Conservation (phyloP, 2,329 filamentous ascomycete species). For the Rutstroemia sydowiana region DNA sequence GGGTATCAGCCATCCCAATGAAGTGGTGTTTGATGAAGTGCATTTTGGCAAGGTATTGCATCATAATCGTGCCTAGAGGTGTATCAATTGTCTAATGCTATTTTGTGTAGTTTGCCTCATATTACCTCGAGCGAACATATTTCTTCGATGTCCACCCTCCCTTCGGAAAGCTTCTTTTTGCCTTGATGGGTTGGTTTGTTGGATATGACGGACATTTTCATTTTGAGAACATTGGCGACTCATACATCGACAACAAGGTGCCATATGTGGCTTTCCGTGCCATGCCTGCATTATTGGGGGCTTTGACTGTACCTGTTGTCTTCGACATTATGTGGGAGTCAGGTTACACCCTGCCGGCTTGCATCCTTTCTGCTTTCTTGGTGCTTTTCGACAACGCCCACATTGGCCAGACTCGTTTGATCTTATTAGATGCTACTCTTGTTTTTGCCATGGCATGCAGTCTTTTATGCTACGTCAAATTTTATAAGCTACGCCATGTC, state of each 20-base stretch:
- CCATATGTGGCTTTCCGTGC: conserved; percentile 95
- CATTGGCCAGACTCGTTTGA: conserved; percentile 90
- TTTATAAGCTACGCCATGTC: conserved; percentile 89
- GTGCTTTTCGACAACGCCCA: conserved; percentile 96
- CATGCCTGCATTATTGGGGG: conserved; percentile 84
- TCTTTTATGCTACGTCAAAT: conserved; percentile 88
- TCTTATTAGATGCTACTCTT: conserved; percentile 87
- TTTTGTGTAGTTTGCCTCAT: conserved; percentile 58
- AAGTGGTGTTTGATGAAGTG: conserved; percentile 98
- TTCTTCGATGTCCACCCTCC: conserved; percentile 99
- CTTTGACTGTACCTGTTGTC: conserved; percentile 85
- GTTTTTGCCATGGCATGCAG: conserved; percentile 96
- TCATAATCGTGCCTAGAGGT: neutral
- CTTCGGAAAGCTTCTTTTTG: conserved; percentile 96
- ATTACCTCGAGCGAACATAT: conserved; percentile 92
- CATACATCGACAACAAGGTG: conserved; percentile 93
- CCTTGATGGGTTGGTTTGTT: conserved; percentile 93
- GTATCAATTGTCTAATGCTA: conserved; percentile 8
- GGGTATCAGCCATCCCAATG: conserved; percentile 88
- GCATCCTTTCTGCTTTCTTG: conserved; percentile 75
- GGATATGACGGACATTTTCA: conserved; percentile 96
- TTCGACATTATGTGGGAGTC: conserved; percentile 99
- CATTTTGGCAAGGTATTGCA: conserved; percentile 89
- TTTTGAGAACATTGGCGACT: conserved; percentile 99
- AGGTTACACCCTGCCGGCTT: conserved; percentile 90